These are phyloP conservation scores for Rhodotorula graminis DNA, from an alignment of 768 basidiomycete species.

Conservation along the genomic window DNA sequence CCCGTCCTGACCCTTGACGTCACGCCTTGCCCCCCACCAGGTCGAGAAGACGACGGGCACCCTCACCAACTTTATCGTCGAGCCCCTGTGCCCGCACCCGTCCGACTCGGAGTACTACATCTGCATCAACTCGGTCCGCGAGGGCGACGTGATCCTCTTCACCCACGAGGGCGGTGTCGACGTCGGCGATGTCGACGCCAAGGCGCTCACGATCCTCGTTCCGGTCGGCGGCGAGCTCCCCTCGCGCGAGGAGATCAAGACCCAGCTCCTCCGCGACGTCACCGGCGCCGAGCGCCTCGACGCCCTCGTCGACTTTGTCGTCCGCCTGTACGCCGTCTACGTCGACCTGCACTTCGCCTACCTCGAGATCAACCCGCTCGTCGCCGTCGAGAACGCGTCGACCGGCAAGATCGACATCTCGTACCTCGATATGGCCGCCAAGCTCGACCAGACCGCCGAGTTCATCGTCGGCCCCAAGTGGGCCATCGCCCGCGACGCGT, in stretches of 20 bases:
- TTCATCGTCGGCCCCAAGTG: slow-evolving; percentile 97
- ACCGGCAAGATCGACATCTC: slow-evolving; percentile 70
- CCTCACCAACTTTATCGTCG: slow-evolving; percentile 94
- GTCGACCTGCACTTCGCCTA: slow-evolving; percentile 99
- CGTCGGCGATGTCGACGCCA: slow-evolving; percentile 95
- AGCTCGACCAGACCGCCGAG: slow-evolving; percentile 98
- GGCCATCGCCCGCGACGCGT: slow-evolving; percentile 90
- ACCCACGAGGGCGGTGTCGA: slow-evolving; percentile 99
- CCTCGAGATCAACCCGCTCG: slow-evolving; percentile 98
- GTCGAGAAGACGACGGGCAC: slow-evolving; percentile 93
- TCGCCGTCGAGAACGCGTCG: slow-evolving; percentile 74
- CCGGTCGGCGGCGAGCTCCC: slow-evolving; percentile 75
- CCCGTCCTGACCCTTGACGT: not conserved
- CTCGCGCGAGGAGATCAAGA: slow-evolving; percentile 66
- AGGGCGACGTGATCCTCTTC: slow-evolving; percentile 95
- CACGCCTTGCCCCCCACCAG: slow-evolving; percentile 41
- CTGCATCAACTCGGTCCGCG: slow-evolving; percentile 91
- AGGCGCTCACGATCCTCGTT: slow-evolving; percentile 82
- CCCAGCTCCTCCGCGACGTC: slow-evolving; percentile 74
- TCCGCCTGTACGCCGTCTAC: slow-evolving; percentile 92
- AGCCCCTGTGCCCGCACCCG: slow-evolving; percentile 96
- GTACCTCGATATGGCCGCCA: slow-evolving; percentile 99
- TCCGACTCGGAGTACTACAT: slow-evolving; percentile 94
- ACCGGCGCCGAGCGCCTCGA: slow-evolving; percentile 74
- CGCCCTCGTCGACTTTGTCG: slow-evolving; percentile 87